A percentile compares a stretch with the other conserved stretches of the same genome.
These are phyloP conservation scores for Dacryopinax primogenitus DNA, from an alignment of 768 basidiomycete species.

Conservation along the genomic window DNA sequence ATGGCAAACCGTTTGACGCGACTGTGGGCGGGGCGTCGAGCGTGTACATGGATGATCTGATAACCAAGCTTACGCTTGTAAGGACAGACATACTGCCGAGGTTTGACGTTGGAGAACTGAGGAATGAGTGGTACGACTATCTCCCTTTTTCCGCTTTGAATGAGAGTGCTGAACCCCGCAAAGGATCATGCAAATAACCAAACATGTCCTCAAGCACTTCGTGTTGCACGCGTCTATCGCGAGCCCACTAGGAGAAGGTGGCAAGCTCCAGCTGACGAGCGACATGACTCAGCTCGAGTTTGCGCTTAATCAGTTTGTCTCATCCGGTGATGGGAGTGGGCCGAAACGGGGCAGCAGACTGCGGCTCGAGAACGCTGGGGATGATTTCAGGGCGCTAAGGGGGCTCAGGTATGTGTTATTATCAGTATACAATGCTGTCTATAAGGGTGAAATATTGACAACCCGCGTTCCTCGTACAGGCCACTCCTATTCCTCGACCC, in stretches of 20 bases:
- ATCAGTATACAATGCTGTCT: neutral
- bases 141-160: neutral
- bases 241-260: conserved; percentile 78
- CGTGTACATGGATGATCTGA: conserved; percentile 81
- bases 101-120: conserved; percentile 59
- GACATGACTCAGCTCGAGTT: conserved; percentile 98
- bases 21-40: conserved; percentile 54
- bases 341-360: conserved; percentile 33
- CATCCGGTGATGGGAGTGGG: conserved; percentile 27
- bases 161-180: neutral
- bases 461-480: conserved; percentile 31
- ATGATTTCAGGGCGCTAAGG: conserved; percentile 73
- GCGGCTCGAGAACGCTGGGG: conserved; percentile 62
- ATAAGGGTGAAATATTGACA: neutral
- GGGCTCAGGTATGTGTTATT: conserved; percentile 58
- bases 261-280: conserved; percentile 84
- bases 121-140: conserved; percentile 62
- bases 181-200: conserved; percentile 56
- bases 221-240: conserved; percentile 90
- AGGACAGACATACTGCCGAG: conserved; percentile 61
- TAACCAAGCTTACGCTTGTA: conserved; percentile 74
- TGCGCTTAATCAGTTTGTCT: conserved; percentile 61
- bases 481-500: conserved; percentile 85
- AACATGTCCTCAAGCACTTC: conserved; percentile 72
- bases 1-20: conserved; percentile 58